Conservation (phyloP, 441 rosid genomes). For the Aleurites moluccanus region DNA sequence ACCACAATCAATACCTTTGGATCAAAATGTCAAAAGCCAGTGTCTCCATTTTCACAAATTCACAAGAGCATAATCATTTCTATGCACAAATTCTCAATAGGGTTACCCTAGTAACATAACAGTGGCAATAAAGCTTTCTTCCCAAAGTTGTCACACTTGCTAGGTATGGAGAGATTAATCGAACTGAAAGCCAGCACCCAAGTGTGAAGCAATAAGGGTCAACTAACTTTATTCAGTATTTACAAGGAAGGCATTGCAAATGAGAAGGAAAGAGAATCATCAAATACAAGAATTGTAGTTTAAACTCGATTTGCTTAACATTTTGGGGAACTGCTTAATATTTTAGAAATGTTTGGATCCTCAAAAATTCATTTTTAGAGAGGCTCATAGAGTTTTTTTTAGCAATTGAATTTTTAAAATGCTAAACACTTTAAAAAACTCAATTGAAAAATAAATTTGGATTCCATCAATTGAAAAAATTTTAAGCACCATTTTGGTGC, state of each 20-base stretch:
- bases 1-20: constrained; percentile 14
- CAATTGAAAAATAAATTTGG: too few relatives aligned
- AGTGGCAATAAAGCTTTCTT: background rate
- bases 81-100: background rate
- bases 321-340: too few relatives aligned
- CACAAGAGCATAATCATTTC: constrained; percentile 13
- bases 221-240: background rate
- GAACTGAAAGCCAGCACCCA: background rate
- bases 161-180: background rate
- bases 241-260: too few relatives aligned
- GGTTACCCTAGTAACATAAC: too few relatives aligned
- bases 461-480: too few relatives aligned
- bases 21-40: constrained; percentile 19
- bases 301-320: background rate
- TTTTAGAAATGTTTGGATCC: too few relatives aligned
- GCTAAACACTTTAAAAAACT: too few relatives aligned
- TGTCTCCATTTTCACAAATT: constrained; percentile 10
- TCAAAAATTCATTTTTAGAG: too few relatives aligned
- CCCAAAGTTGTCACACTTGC: background rate
- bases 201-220: background rate
- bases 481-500: too few relatives aligned
- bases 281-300: background rate
- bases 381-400: too few relatives aligned
- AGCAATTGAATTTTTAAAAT: too few relatives aligned
- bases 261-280: background rate